phyloP scores from a whole-genome alignment of 148 eudicot species.

The Nepenthes mirabilis region DNA sequence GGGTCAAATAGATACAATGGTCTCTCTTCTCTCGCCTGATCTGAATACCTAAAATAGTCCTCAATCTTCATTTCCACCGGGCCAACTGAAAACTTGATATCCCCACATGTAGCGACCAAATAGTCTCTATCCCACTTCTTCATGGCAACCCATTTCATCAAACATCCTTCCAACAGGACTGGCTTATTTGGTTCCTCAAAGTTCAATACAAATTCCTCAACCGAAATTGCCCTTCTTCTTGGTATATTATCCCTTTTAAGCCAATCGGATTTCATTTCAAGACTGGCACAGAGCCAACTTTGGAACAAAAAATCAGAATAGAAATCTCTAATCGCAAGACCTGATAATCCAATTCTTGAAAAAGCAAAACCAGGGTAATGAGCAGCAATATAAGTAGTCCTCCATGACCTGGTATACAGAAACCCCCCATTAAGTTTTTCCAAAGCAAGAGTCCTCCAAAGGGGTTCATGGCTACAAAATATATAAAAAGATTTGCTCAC shows the following conservation, averaged over 20 bases:
- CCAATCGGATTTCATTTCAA: slow-evolving; percentile 94
- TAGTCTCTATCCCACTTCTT: slow-evolving; percentile 69
- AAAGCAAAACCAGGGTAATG: slow-evolving; percentile 20
- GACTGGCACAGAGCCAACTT: slow-evolving; percentile 97
- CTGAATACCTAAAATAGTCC: slow-evolving; percentile 72
- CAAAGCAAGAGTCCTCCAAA: slow-evolving; percentile 92
- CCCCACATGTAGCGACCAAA: slow-evolving; percentile 51
- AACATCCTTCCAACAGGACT: slow-evolving; percentile 85
- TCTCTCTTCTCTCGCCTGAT: slow-evolving; percentile 67
- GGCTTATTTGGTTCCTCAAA: slow-evolving; percentile 92
- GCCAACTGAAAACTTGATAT: slow-evolving; percentile 60
- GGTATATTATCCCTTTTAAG: slow-evolving; percentile 68
- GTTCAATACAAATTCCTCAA: slow-evolving; percentile 60
- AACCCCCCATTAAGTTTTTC: slow-evolving; percentile 44
- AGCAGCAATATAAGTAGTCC: slow-evolving; percentile 41
- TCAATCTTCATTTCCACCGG: slow-evolving; percentile 88
- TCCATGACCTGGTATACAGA: slow-evolving; percentile 70
- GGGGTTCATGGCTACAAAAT: slow-evolving; percentile 71
- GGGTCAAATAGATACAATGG: slow-evolving; percentile 97
- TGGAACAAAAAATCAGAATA: slow-evolving; percentile 95
- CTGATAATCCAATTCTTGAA: slow-evolving; percentile 15
- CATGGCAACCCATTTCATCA: slow-evolving; percentile 64
- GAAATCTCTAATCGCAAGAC: slow-evolving; percentile 58
- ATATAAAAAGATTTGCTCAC: slow-evolving; percentile 87
- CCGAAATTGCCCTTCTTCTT: slow-evolving; percentile 63